Evolutionary conservation across 352 stramenopile genomes (phyloP).

Genomic region (Globisporangium nagaii): DNA sequence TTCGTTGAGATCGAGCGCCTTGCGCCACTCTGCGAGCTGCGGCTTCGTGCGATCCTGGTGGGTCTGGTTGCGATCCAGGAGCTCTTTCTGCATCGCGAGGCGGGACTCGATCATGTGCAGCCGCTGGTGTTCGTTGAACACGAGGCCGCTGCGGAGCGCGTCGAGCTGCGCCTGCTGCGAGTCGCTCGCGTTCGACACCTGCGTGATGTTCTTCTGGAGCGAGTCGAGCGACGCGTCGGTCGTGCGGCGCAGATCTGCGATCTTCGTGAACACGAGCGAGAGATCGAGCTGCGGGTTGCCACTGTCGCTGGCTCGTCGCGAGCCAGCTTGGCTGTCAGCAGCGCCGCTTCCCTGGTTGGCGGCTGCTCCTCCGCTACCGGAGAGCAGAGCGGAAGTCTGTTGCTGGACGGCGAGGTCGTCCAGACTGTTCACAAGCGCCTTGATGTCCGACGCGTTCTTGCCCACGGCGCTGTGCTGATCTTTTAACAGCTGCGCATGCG

Average conservation of each 20-base stretch:
- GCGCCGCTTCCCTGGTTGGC: conserved; percentile 6
- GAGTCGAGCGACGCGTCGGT: conserved; percentile 55
- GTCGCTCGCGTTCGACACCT: conserved; percentile 27
- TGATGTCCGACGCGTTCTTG: conserved; percentile 45
- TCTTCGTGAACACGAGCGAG: conserved; percentile 78
- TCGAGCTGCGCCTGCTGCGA: conserved; percentile 52
- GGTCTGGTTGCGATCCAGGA: conserved; percentile 60
- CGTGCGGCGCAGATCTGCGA: conserved; percentile 54
- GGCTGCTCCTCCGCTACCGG: conserved; percentile 5
- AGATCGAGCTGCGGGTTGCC: conserved; percentile 43
- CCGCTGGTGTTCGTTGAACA: conserved; percentile 53
- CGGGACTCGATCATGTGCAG: conserved; percentile 48
- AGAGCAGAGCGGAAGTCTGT: conserved; percentile 30
- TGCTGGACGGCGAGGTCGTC: conserved; percentile 57
- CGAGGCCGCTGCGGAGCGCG: conserved; percentile 35
- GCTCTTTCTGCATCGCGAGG: conserved; percentile 61
- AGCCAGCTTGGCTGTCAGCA: not conserved
- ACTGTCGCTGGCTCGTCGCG: conserved; percentile 2
- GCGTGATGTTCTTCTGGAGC: conserved; percentile 45
- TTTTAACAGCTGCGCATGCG: conserved; percentile 31
- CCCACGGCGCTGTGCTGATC: conserved; percentile 35
- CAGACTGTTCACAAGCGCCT: conserved; percentile 33
- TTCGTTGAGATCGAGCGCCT: conserved; percentile 50
- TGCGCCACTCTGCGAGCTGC: conserved; percentile 61
- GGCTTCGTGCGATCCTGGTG: conserved; percentile 65